phyloP scores from a whole-genome alignment of 2,329 filamentous ascomycete species.

The Diaporthe sp. region DNA sequence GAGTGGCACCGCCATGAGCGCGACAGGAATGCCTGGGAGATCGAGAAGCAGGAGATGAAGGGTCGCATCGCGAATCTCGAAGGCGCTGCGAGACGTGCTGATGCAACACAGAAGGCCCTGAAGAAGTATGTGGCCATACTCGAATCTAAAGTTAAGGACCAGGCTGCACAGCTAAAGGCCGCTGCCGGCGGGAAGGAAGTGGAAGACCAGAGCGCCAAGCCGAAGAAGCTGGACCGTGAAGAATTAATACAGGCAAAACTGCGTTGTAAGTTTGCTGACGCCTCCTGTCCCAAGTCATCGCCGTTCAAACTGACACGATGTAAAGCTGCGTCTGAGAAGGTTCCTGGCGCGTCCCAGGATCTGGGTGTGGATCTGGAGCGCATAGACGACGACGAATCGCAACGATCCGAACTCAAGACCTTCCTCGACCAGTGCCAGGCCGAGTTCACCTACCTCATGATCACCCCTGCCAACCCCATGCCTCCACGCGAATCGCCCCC shows the following conservation, averaged over 20 bases:
- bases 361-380: constrained; percentile 61
- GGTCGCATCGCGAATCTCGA: constrained; percentile 95
- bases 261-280: constrained; percentile 59
- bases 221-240: constrained; percentile 64
- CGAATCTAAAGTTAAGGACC: constrained; percentile 88
- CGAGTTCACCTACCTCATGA: constrained; percentile 78
- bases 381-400: constrained; percentile 63
- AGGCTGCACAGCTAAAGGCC: constrained; percentile 78
- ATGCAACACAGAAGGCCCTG: constrained; percentile 88
- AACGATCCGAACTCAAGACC: constrained; percentile 68
- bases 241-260: constrained; percentile 70
- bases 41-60: constrained; percentile 99
- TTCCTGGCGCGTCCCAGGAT: constrained; percentile 55
- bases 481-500: constrained; percentile 75
- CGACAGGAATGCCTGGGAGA: constrained; percentile 98
- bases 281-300: constrained; percentile 24
- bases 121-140: constrained; percentile 92
- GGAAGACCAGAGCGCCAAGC: constrained; percentile 53
- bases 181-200: constrained; percentile 55
- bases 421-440: constrained; percentile 76
- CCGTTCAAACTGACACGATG: constrained; percentile 37
- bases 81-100: constrained; percentile 87
- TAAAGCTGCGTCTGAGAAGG: constrained; percentile 59
- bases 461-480: constrained; percentile 75
- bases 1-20: constrained; percentile 99